A percentile compares a stretch with the other conserved stretches of the same genome.
phyloP scores from a whole-genome alignment of 2,329 filamentous ascomycete genomes.

The Thielaviopsis ethacetica region DNA sequence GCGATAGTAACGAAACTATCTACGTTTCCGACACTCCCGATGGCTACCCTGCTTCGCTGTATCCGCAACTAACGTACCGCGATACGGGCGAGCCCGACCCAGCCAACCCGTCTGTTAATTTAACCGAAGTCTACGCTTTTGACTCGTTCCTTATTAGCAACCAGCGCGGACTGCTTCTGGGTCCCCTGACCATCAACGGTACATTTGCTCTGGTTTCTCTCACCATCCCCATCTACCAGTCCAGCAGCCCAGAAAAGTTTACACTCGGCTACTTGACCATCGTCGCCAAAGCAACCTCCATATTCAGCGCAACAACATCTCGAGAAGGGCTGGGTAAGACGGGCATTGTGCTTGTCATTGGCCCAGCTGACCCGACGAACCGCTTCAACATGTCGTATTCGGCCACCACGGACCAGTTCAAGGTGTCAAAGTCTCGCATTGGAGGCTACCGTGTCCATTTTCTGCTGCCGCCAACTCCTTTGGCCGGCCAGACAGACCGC shows the following conservation, averaged over 20 bases:
- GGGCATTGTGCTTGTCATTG: slow-evolving; percentile 54
- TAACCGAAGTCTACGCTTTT: slow-evolving; percentile 18
- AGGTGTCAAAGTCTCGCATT: slow-evolving; percentile 12
- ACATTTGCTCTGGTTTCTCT: slow-evolving; percentile 64
- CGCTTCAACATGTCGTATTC: slow-evolving; percentile 39
- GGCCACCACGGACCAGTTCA: slow-evolving; percentile 24
- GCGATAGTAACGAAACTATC: slow-evolving; percentile 39
- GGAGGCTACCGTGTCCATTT: slow-evolving; percentile 31
- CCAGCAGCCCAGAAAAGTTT: slow-evolving; percentile 6
- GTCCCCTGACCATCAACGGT: slow-evolving; percentile 56
- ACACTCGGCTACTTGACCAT: slow-evolving; percentile 75
- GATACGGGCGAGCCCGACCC: slow-evolving; percentile 26
- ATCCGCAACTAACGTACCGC: slow-evolving; percentile 61
- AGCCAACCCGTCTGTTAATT: slow-evolving; percentile 24
- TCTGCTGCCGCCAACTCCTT: slow-evolving; percentile 37
- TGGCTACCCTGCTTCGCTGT: slow-evolving; percentile 59
- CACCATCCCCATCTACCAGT: slow-evolving; percentile 54
- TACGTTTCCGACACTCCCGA: slow-evolving; percentile 42
- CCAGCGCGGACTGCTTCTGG: slow-evolving; percentile 50
- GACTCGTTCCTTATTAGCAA: slow-evolving; percentile 34
- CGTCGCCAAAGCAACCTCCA: slow-evolving; percentile 49
- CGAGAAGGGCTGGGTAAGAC: slow-evolving; percentile 54
- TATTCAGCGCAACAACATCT: slow-evolving; percentile 46
- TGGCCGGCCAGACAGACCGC: slow-evolving; percentile 26
- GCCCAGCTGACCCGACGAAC: slow-evolving; percentile 51